Percentiles rank a stretch among this genome's conserved stretches.
phyloP scores from a whole-genome alignment of 1,284 basidiomycete genomes.

The Rhizoctonia solani region DNA sequence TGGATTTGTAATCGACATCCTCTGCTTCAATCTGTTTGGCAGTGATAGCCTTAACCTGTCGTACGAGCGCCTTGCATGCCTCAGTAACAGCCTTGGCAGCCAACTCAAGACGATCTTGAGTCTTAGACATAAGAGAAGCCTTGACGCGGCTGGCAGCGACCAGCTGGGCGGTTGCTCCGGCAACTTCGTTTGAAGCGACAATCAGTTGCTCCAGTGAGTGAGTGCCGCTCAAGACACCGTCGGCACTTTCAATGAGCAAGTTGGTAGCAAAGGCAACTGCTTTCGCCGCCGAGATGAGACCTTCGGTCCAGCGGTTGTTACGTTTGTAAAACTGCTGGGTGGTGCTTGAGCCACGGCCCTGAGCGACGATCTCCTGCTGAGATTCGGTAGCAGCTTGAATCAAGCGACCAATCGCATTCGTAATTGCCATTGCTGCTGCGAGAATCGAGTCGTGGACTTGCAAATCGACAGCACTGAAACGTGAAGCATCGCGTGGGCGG shows the following conservation, averaged over 20 bases:
- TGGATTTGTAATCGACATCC: constrained; percentile 85
- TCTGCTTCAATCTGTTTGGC: constrained; percentile 82
- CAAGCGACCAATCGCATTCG: constrained; percentile 90
- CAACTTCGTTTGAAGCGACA: constrained; percentile 98
- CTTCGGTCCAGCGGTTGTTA: constrained; percentile 99
- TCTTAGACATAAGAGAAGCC: constrained; percentile 97
- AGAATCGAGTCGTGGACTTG: constrained; percentile 99
- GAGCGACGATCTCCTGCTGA: constrained; percentile 96
- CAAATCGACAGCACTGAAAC: constrained; percentile 88
- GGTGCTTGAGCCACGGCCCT: constrained; percentile 90
- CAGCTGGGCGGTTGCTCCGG: constrained; percentile 94
- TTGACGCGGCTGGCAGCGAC: constrained; percentile 99
- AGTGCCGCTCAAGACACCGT: constrained; percentile 95
- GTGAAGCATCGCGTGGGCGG: constrained; percentile 80
- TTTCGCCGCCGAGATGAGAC: constrained; percentile 96
- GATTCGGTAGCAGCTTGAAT: constrained; percentile 97
- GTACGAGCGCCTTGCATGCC: constrained; percentile 96
- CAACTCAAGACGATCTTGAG: constrained; percentile 93
- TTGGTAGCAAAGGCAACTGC: constrained; percentile 98
- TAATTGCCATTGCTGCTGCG: constrained; percentile 90
- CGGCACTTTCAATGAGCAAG: constrained; percentile 94
- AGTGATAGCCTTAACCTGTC: constrained; percentile 94
- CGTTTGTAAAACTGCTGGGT: constrained; percentile 99
- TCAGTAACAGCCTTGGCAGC: constrained; percentile 98
- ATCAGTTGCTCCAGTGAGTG: constrained; percentile 98